Base-by-base conservation (phyloP, 371 early-diverging fungal species). In the Syncephalastrum monosporum region DNA sequence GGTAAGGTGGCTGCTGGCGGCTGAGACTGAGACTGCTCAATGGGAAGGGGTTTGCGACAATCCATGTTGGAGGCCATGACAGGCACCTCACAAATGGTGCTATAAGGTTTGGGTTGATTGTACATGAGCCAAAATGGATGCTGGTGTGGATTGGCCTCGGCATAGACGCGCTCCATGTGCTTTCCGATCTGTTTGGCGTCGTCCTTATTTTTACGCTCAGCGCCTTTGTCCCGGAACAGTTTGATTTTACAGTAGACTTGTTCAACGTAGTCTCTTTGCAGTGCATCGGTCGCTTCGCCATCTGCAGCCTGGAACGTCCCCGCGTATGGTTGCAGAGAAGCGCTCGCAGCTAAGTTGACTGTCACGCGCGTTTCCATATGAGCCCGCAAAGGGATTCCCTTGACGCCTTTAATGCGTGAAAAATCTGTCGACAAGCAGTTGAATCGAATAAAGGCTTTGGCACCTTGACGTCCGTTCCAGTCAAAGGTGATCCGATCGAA, bases 341-440 rank as follows among this genome's bases (percentile, higher is more conserved):
- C 10, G 19, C 17, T 41, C 38, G 50, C n/a, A 21, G 57, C 14
- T 43, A 41, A 25, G 21, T 42, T 17, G 56, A 29, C 12, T 5
- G 48, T 19, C 19, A 48, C 25, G 10, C 56, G 45, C 10, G 68
- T 69, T 27, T 68, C 63, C 55, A 76, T 61, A 17, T 59, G 60
- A 21, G 59, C 67, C 5, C 91, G 80, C 55, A 92, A 72, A 13
- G 91, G 89, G 41, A 91, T 90, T 0, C 92, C 92, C 63, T 91
- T 92, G 60, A 92, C 90, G 10, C 92, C 92, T 63, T 92, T 91
- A 68, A 91, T 88, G 14, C 89, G 71, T 16, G 90, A 87, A 60
- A 92, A 92, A 55, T 92, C 92, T 3, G 92, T 92, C 1, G 91
- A 91, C 4, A 92, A 66, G 57, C 90, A 90, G 63, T 89, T 86